Base-by-base conservation (phyloP, 2,329 filamentous ascomycete genomes). In the Aspergillaceae sp. region DNA sequence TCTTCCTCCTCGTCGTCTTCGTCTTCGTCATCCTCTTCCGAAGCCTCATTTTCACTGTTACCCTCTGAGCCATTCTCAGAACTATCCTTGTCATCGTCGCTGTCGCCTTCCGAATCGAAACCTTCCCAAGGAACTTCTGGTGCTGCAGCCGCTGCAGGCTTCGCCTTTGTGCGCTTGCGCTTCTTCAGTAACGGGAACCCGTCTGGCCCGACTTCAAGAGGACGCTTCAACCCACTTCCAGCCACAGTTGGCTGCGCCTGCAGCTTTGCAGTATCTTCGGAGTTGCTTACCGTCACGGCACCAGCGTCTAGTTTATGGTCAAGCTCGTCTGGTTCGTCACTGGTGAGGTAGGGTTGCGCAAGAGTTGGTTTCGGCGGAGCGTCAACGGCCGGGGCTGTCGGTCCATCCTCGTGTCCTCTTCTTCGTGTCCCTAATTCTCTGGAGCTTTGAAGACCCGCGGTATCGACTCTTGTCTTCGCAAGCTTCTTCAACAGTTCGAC, bases 211-310 rank as follows among this genome's bases (percentile, higher is more conserved):
- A 88, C 55, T 40, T 94, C 86, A 7, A 98, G 72, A 1, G 90
- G 88, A 37, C 90, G 78, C 65, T 97, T 97, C 48, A 98, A 67
- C 5, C 92, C 92, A 50, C 82, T 84, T 19, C 92, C 92, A 44
- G 57, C 43, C 8, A 51, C 48, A 29, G 51, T 43, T 32, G 42
- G 47, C 36, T 45, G 48, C 9, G n/a, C 45, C 32, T 43, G 51
- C 33, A 51, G 63, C 61, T 55, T 74, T 64, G 48, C 43, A 81
- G 80, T 11, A 85, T 66, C 29, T 46, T 75, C 70, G 32, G 75
- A 36, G 30, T 53, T 47, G 8, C 48, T 48, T 8, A 54, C 56
- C 19, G 48, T 56, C 4, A 46, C 27, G n/a, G 37, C 53, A 8
- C 36, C 19, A 7, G 48, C 48, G 47, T 59, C 61, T 3, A 53